These are phyloP conservation scores for Sphaerobolus stellatus DNA, from an alignment of 1,284 basidiomycete genomes.

Conservation along the genomic window DNA sequence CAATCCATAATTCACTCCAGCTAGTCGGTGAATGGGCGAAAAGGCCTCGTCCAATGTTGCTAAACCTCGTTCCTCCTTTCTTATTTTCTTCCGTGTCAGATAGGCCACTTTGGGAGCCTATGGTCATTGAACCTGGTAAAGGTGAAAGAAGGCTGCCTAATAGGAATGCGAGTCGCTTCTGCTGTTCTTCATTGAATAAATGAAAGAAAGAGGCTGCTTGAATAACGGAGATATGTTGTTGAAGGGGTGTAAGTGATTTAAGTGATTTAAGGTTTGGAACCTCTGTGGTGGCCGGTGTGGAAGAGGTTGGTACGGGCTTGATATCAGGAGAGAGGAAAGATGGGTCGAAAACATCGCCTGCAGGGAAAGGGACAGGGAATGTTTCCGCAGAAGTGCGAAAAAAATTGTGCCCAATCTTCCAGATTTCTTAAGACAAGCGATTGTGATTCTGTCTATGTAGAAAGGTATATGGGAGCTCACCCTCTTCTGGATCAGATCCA, in stretches of 20 bases:
- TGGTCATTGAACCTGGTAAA: constrained; percentile 31
- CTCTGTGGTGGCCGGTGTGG: no score
- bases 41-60: not conserved
- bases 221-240: constrained; percentile 31
- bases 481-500: constrained; percentile 24
- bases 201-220: constrained; percentile 37
- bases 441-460: no score
- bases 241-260: constrained; percentile 34
- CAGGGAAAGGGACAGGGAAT: constrained; percentile 34
- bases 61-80: not conserved
- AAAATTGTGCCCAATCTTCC: constrained; percentile 30
- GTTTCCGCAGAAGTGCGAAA: constrained; percentile 28
- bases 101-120: constrained; percentile 29
- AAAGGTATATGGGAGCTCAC: constrained; percentile 13
- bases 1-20: constrained; percentile 11
- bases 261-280: constrained; percentile 21
- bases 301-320: no score
- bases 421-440: constrained; percentile 30
- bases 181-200: constrained; percentile 35
- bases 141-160: constrained; percentile 34
- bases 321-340: constrained; percentile 24
- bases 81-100: constrained; percentile 13
- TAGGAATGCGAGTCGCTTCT: constrained; percentile 29
- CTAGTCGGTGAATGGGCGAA: constrained; percentile 6
- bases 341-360: constrained; percentile 32